These are phyloP conservation scores for Fomitopsis pulvina DNA, from an alignment of 768 basidiomycete genomes.

Conservation along the genomic window DNA sequence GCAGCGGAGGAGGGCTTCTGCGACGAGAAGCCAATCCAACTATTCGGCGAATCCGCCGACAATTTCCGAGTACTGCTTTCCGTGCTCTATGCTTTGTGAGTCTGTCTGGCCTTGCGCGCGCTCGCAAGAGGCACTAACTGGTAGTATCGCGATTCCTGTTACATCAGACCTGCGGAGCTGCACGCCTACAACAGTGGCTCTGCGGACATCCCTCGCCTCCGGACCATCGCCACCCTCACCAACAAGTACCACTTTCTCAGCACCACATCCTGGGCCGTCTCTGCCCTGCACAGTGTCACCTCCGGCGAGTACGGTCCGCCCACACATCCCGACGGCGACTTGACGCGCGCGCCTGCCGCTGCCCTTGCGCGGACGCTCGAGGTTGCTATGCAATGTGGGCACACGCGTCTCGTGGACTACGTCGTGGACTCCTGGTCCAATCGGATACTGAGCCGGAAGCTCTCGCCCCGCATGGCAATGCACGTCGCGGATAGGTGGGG, in stretches of 20 bases:
- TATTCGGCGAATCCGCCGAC: conserved; percentile 31
- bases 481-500: conserved; percentile 23
- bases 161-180: conserved; percentile 13
- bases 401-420: conserved; percentile 18
- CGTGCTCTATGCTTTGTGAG: conserved; percentile 35
- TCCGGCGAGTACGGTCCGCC: conserved; percentile 19
- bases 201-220: conserved; percentile 28
- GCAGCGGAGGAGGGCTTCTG: conserved; percentile 17
- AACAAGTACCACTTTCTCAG: conserved; percentile 32
- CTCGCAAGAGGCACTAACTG: background rate
- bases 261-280: conserved; percentile 31
- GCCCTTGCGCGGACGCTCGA: conserved; percentile 28
- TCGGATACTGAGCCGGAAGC: conserved; percentile 25
- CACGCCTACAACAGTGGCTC: conserved; percentile 24
- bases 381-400: conserved; percentile 27
- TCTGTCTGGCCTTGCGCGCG: conserved; percentile 5
- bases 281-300: conserved; percentile 25
- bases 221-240: conserved; percentile 35
- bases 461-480: conserved; percentile 26
- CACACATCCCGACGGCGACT: conserved; percentile 7
- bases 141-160: too few relatives aligned
- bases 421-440: conserved; percentile 29
- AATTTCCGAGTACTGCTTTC: conserved; percentile 34
- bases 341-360: conserved; percentile 23
- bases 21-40: conserved; percentile 29